phyloP scores from a whole-genome alignment of 2,329 filamentous ascomycete genomes.

The Xylariomycetidae sp. region DNA sequence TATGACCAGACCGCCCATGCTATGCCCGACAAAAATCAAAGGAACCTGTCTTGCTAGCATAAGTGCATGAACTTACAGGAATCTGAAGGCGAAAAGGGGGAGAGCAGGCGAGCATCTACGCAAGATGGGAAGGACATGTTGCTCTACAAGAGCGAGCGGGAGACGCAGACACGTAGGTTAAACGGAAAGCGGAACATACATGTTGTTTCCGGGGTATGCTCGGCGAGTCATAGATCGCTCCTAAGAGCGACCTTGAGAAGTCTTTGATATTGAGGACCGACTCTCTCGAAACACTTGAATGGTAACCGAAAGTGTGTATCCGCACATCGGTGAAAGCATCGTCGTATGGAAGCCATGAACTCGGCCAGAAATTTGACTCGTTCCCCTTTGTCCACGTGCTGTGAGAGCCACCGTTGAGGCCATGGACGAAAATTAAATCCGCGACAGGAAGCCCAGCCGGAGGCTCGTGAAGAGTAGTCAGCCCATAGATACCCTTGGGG shows the following conservation, averaged over 20 bases:
- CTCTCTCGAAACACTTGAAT: conserved; percentile 12
- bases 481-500: conserved; percentile 19
- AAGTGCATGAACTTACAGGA: too few relatives aligned
- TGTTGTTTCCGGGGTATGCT: conserved; percentile 8
- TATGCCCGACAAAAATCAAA: conserved; percentile 32
- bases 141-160: too few relatives aligned
- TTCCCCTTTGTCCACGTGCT: conserved; percentile 29
- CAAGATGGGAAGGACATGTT: too few relatives aligned
- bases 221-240: conserved; percentile 24
- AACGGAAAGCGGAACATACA: conserved; percentile 8
- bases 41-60: too few relatives aligned
- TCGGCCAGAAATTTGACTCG: conserved; percentile 26
- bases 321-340: conserved; percentile 25
- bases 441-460: conserved; percentile 5
- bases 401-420: conserved; percentile 30
- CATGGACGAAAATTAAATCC: conserved; percentile 35
- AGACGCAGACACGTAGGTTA: too few relatives aligned
- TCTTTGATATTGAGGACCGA: conserved; percentile 26
- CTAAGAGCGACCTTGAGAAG: conserved; percentile 26
- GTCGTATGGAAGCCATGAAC: conserved; percentile 28
- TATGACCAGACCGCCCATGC: conserved; percentile 34
- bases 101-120: too few relatives aligned
- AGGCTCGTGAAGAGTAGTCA: conserved; percentile 18
- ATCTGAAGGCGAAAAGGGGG: too few relatives aligned
- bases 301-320: conserved; percentile 29